Conservation (phyloP, 352 stramenopile species). For the Globisporangium cystogenes region DNA sequence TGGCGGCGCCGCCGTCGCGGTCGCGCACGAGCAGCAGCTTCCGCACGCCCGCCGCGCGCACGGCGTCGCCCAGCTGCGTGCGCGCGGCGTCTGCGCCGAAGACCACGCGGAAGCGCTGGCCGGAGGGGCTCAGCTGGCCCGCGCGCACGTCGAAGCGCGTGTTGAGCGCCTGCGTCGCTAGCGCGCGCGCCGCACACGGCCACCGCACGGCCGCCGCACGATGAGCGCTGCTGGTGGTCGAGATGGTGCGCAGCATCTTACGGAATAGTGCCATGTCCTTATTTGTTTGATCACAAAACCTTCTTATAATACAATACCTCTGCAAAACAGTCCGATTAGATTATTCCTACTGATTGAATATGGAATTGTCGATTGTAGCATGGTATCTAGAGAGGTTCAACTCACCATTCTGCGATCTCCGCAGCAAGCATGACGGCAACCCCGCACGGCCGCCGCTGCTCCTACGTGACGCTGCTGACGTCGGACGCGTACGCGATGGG, state of each 20-base stretch:
- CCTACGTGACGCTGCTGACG: conserved; percentile 33
- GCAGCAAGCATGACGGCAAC: neutral
- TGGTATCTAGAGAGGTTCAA: no score
- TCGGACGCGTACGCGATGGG: conserved; percentile 33
- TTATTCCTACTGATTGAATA: no score
- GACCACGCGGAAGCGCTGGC: conserved; percentile 36
- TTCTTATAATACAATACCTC: no score
- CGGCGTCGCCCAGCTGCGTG: conserved; percentile 30
- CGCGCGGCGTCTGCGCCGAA: conserved; percentile 45
- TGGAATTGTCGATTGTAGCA: no score
- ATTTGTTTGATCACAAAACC: neutral
- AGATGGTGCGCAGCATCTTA: neutral
- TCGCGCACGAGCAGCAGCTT: conserved; percentile 75
- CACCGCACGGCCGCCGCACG: no score
- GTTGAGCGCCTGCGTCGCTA: conserved; percentile 14
- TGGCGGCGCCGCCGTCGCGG: conserved; percentile 41
- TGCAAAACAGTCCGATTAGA: no score
- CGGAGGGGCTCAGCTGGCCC: conserved; percentile 30
- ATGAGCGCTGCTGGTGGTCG: neutral
- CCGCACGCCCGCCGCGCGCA: conserved; percentile 31
- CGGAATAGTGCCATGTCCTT: neutral
- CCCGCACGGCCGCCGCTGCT: neutral
- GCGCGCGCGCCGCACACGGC: neutral
- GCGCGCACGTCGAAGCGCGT: conserved; percentile 34
- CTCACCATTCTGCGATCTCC: no score